phyloP scores from a whole-genome alignment of 495 filamentous ascomycete genomes.

The Halenospora varia region DNA sequence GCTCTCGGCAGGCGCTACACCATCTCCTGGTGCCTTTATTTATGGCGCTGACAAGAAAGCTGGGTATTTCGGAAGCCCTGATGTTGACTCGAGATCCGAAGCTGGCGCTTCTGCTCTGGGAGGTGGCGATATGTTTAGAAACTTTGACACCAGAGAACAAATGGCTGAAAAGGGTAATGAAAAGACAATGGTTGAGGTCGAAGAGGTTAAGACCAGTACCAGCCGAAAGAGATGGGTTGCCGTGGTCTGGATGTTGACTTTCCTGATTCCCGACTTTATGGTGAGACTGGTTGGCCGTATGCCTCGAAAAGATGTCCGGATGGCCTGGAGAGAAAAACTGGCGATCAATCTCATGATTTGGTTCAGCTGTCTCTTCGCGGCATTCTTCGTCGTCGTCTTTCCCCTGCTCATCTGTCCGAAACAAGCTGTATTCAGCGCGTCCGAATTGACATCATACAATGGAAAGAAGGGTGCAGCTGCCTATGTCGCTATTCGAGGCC shows the following conservation, averaged over 20 bases:
- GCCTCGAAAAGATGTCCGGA: conserved; percentile 87
- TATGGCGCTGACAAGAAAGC: conserved; percentile 70
- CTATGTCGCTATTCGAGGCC: conserved; percentile 79
- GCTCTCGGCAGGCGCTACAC: conserved; percentile 51
- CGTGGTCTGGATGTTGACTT: conserved; percentile 83
- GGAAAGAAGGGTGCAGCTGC: conserved; percentile 62
- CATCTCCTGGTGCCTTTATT: conserved; percentile 47
- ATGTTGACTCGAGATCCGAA: conserved; percentile 83
- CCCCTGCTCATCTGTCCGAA: conserved; percentile 86
- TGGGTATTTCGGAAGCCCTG: conserved; percentile 78
- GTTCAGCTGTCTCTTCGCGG: conserved; percentile 71
- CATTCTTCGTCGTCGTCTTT: conserved; percentile 88
- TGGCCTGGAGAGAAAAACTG: conserved; percentile 91
- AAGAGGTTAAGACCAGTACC: conserved; percentile 71
- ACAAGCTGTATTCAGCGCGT: conserved; percentile 79
- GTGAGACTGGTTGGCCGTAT: conserved; percentile 79
- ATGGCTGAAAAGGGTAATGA: conserved; percentile 96
- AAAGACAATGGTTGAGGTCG: conserved; percentile 84
- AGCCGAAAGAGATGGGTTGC: conserved; percentile 90
- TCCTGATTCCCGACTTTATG: conserved; percentile 78
- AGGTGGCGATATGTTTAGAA: conserved; percentile 95
- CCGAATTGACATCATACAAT: conserved; percentile 68
- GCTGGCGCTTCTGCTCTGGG: conserved; percentile 85
- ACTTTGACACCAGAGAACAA: conserved; percentile 87
- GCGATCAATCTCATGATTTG: conserved; percentile 99